Base-by-base conservation (phyloP, 768 basidiomycete genomes). In the Tulasnella sp. region DNA sequence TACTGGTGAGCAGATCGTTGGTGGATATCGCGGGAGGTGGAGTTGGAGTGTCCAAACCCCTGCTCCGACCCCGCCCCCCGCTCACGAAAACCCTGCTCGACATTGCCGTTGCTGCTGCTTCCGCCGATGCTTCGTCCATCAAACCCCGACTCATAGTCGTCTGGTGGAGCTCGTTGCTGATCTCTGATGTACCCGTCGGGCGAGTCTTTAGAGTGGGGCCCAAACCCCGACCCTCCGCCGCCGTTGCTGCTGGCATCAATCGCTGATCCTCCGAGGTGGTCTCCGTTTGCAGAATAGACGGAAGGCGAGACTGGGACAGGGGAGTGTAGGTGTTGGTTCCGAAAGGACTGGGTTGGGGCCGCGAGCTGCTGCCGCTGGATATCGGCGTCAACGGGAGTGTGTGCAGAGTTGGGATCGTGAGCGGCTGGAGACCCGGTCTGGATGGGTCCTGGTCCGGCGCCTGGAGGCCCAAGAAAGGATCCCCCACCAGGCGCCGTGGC, bases 401-500 rank as follows among this genome's bases (percentile, higher is more conserved):
- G 74, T 69, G 64, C 64, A 16, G 64, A 69, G 64, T 69, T 28
- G 64, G 74, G 74, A 77, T 77, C 76, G 34, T 54, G 48, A 64
- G 76, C 24, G 28, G 76, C 41, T 42, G 77, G 41, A 42, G 46
- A 50, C 41, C 84, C 80, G 82, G 82, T 78, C 80, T 84, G 81
- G 77, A 81, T 79, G 82, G 82, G 82, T 85, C 88, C 83, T 83
- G 87, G 37, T 84, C 87, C 82, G 80, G 88, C 85, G 85, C 87
- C 81, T 83, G 89, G 84, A 85, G 89, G 88, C 89, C 86, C 89
- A 91, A 91, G 92, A 92, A 93, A 93, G 92, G 92, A 93, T 91
- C 44, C 64, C 22, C 77, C 77, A 20, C 58, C 58, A 24, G 60
- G 81, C 22, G 44, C 28, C 14, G 76, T 44, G 18, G 80, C 69